Base-by-base conservation (phyloP, 169 alveolate genomes). In the Perkinsus olseni region DNA sequence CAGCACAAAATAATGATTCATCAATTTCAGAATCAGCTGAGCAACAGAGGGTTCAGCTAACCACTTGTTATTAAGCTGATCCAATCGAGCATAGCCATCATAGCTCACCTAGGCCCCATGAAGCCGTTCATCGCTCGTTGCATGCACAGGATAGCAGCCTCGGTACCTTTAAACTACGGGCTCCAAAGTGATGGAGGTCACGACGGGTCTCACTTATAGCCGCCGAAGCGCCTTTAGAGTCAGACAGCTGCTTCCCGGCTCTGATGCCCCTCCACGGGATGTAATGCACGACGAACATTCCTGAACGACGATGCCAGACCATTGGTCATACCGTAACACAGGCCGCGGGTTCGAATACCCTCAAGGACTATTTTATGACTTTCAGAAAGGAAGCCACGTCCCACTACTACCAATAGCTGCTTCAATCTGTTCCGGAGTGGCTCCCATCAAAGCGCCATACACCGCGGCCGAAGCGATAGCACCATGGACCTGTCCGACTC, bases 201-300 rank as follows among this genome's bases (percentile, higher is more conserved):
- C n/a, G n/a, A n/a, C n/a, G n/a, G n/a, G n/a, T n/a, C n/a, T n/a
- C n/a, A n/a, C 97, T 94, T 74, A 97, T 93, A 38, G 98, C 98
- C 40, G 98, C 98, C 4, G 97, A 94, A 10, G 98, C 96, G 1
- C 97, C 98, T 90, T 96, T 96, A 74, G 97, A 95, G 94, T 97
- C 98, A 40, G 96, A 92, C 91, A 93, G 95, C 93, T 96, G 94
- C 51, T 96, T 94, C 39, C 98, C 98, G 34, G 97, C 96, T 39
- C 98, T 96, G 74, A 97, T 96, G 74, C 98, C 98, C 93, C 98
- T 95, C 96, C 96, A 97, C 17, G 98, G 98, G 74, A 96, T 96
- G 95, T 97, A 96, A 93, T 97, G 98, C 17, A 97, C 97, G 34
- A 96, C 96, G 24, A 94, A 93, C 97, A 97, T 95, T 50, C n/a